Evolutionary conservation across 2,329 filamentous ascomycete genomes (phyloP).

Genomic region (Neonectria coccinea): DNA sequence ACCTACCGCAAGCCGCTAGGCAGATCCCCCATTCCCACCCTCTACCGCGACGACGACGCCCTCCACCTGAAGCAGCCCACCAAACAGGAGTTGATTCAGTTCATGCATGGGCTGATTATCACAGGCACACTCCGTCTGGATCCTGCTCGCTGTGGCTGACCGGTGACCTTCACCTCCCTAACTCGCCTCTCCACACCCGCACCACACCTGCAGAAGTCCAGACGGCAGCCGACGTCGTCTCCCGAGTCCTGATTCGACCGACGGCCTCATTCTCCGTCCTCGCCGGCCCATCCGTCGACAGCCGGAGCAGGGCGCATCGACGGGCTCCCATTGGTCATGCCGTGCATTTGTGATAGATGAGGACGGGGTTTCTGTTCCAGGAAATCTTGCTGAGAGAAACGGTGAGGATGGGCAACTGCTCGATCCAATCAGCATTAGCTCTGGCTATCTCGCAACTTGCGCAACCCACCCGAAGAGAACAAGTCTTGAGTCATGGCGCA

Average conservation of each 20-base stretch:
- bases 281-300: constrained; percentile 30
- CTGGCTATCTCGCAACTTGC: constrained; percentile 35
- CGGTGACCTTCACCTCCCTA: constrained; percentile 33
- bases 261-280: constrained; percentile 28
- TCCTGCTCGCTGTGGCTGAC: constrained; percentile 41
- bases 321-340: constrained; percentile 26
- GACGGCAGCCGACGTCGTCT: constrained; percentile 30
- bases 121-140: constrained; percentile 34
- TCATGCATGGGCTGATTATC: constrained; percentile 46
- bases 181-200: constrained; percentile 14
- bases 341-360: constrained; percentile 31
- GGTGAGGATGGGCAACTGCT: constrained; percentile 28
- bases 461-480: constrained; percentile 30
- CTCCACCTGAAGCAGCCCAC: constrained; percentile 29
- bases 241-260: constrained; percentile 40
- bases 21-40: constrained; percentile 23
- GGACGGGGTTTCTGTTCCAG: constrained; percentile 37
- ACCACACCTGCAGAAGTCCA: constrained; percentile 13
- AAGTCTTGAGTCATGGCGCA: constrained; percentile 42
- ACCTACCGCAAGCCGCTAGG: constrained; percentile 23
- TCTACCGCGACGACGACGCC: constrained; percentile 13
- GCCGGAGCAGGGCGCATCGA: constrained; percentile 27
- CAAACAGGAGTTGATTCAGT: constrained; percentile 38
- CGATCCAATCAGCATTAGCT: constrained; percentile 37
- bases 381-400: constrained; percentile 36